phyloP scores from a whole-genome alignment of 1,139 yeast genomes.

The Arxiozyma telluris region DNA sequence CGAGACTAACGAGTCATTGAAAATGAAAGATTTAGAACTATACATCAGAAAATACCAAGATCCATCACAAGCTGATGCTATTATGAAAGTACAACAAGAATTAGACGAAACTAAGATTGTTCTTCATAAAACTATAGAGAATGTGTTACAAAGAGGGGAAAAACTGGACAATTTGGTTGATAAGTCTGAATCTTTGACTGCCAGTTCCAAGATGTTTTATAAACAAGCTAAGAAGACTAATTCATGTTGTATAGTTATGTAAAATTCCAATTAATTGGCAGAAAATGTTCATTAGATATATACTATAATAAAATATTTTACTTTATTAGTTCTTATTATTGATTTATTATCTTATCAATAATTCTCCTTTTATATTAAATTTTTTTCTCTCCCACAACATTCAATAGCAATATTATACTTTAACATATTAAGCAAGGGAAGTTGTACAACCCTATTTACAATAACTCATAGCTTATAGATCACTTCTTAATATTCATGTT shows the following conservation, averaged over 20 bases:
- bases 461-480: neutral
- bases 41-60: conserved; percentile 86
- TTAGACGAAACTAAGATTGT: conserved; percentile 96
- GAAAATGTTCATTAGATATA: neutral
- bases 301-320: neutral
- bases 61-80: conserved; percentile 93
- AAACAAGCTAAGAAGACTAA: conserved; percentile 96
- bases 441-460: too few relatives aligned
- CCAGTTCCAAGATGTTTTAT: conserved; percentile 87
- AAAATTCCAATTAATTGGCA: conserved; percentile 14
- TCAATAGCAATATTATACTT: neutral
- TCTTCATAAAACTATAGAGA: conserved; percentile 89
- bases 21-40: conserved; percentile 53
- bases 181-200: conserved; percentile 85
- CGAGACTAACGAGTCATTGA: conserved; percentile 43
- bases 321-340: too few relatives aligned
- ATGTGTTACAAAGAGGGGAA: conserved; percentile 92
- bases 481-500: neutral
- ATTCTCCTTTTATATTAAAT: too few relatives aligned
- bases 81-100: conserved; percentile 95
- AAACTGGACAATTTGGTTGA: conserved; percentile 89
- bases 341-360: too few relatives aligned
- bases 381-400: neutral
- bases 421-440: neutral
- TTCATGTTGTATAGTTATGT: conserved; percentile 84